Evolutionary conservation across 768 basidiomycete species (phyloP).

Genomic region (Lactarius quietus): DNA sequence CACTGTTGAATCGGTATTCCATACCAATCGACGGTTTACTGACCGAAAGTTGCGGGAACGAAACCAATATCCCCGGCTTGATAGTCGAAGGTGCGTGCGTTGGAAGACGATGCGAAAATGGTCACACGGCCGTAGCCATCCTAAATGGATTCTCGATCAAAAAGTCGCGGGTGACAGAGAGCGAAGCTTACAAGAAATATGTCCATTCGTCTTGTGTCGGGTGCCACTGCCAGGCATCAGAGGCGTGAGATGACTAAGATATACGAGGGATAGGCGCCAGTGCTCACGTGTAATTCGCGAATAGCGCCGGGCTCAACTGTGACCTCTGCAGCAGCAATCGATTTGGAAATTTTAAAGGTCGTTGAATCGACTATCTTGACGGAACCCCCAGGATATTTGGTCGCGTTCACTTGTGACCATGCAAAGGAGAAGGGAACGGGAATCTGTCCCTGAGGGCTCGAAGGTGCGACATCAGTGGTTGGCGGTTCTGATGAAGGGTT

Average conservation of each 20-base stretch:
- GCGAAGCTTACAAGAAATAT: conserved; percentile 45
- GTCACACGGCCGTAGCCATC: conserved; percentile 52
- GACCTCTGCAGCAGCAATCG: conserved; percentile 54
- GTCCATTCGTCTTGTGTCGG: conserved; percentile 66
- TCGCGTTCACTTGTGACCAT: conserved; percentile 44
- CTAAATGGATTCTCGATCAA: conserved; percentile 33
- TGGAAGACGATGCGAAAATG: conserved; percentile 50
- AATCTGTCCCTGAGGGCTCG: conserved; percentile 44
- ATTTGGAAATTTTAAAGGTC: conserved; percentile 49
- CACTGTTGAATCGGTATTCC: background rate
- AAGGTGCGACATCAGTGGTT: conserved; percentile 35
- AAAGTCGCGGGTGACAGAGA: background rate
- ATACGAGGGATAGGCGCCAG: background rate
- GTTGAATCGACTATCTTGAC: conserved; percentile 45
- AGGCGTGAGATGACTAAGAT: background rate
- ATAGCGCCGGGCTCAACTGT: conserved; percentile 56
- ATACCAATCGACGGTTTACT: conserved; percentile 2
- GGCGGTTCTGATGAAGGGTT: conserved; percentile 28
- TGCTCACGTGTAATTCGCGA: conserved; percentile 54
- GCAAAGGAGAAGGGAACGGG: conserved; percentile 46
- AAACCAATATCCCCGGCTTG: conserved; percentile 62
- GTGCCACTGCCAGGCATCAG: conserved; percentile 50
- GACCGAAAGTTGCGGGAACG: conserved; percentile 56
- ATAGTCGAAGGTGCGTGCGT: conserved; percentile 58
- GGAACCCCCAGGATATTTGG: conserved; percentile 41